Evolutionary conservation across 345 rosid species (phyloP).

Genomic region (Pelargonium nanum): DNA sequence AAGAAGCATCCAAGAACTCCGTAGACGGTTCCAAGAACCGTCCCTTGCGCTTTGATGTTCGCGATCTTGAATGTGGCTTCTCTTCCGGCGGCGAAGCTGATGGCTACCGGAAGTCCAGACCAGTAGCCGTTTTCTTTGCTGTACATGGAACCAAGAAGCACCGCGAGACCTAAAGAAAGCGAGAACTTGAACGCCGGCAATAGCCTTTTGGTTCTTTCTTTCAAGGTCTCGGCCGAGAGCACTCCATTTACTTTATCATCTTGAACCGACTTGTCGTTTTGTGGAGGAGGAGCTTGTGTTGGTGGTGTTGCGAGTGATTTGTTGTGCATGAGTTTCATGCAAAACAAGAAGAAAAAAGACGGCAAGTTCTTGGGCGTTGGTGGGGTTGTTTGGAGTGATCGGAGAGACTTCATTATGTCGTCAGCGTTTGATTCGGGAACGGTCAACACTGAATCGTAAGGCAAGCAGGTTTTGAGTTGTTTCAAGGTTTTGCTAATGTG

Average conservation of each 20-base stretch:
- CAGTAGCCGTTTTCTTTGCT: conserved; percentile 65
- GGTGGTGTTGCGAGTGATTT: conserved; percentile 14
- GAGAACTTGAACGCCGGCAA: conserved; percentile 55
- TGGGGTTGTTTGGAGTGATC: conserved; percentile 42
- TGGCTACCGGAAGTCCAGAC: conserved; percentile 74
- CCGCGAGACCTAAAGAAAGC: conserved; percentile 57
- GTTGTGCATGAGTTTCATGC: conserved; percentile 43
- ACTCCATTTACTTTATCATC: too few species aligned
- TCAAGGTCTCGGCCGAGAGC: too few species aligned
- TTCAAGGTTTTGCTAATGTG: conserved; percentile 29
- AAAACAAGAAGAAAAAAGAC: conserved; percentile 67
- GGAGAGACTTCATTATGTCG: conserved; percentile 25
- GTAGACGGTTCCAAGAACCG: conserved; percentile 78
- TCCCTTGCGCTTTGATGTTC: conserved; percentile 81
- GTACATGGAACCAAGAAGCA: conserved; percentile 52
- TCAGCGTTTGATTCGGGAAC: conserved; percentile 43
- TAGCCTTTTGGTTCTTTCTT: conserved; percentile 29
- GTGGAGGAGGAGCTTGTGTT: neutral
- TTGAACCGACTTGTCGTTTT: neutral
- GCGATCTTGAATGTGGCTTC: conserved; percentile 76
- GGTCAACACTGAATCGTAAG: conserved; percentile 25
- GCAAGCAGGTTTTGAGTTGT: conserved; percentile 21
- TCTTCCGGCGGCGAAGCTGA: conserved; percentile 50
- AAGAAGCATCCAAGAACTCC: conserved; percentile 80
- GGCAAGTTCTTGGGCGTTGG: conserved; percentile 40